Conservation (phyloP, 345 rosid genomes). For the Hibiscus tridactylites region DNA sequence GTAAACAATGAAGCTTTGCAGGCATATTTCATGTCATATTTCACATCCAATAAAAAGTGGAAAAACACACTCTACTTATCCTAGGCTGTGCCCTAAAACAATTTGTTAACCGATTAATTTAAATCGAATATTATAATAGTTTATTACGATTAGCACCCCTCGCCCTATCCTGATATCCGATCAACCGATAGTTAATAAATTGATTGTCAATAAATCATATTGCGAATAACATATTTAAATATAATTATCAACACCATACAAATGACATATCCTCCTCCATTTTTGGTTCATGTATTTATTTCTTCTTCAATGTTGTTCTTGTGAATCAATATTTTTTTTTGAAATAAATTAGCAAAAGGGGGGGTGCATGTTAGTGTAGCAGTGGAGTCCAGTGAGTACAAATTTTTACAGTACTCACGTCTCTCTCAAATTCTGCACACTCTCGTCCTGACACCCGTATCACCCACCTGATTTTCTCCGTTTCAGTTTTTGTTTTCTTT, state of each 20-base stretch:
- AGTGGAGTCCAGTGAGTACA: slow-evolving; percentile 1
- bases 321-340: too few relatives aligned
- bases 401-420: background rate
- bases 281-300: background rate
- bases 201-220: too few relatives aligned
- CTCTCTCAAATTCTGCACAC: slow-evolving; percentile 5
- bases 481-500: background rate
- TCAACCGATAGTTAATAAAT: too few relatives aligned
- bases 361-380: background rate
- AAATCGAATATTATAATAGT: too few relatives aligned
- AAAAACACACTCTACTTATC: background rate
- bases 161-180: too few relatives aligned
- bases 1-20: background rate
- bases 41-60: background rate
- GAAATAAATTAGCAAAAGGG: background rate
- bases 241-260: too few relatives aligned
- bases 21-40: background rate
- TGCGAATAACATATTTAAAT: too few relatives aligned
- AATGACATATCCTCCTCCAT: background rate
- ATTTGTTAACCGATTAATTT: too few relatives aligned
- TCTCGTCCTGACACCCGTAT: slow-evolving; percentile 4
- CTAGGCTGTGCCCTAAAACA: background rate
- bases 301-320: background rate
- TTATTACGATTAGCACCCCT: too few relatives aligned
- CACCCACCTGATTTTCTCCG: background rate